These are phyloP conservation scores for Rhypophila decipiens DNA, from an alignment of 495 filamentous ascomycete species.

Conservation along the genomic window DNA sequence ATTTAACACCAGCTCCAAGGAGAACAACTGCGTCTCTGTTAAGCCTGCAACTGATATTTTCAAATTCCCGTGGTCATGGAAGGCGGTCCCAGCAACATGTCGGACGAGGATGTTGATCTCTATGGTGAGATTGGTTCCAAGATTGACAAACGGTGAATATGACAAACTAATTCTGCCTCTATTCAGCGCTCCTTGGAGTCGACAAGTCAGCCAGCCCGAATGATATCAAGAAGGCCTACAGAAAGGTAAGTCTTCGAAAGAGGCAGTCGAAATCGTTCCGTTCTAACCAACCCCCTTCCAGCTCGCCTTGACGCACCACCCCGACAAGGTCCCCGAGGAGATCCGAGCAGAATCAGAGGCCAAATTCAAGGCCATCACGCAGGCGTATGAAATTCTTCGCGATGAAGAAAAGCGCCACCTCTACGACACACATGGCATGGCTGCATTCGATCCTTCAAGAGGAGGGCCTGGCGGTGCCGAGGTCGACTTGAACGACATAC, in stretches of 20 bases:
- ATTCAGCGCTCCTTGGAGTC: constrained; percentile 68
- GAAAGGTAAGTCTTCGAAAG: constrained; percentile 58
- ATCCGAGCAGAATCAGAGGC: constrained; percentile 77
- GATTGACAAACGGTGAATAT: no score
- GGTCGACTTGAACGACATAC: constrained; percentile 81
- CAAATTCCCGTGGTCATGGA: constrained; percentile 27
- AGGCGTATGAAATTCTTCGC: constrained; percentile 95
- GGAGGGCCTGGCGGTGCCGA: constrained; percentile 61
- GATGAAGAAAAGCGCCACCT: constrained; percentile 88
- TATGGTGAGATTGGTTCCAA: constrained; percentile 47
- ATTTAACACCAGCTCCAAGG: no score
- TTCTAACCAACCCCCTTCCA: constrained; percentile 25
- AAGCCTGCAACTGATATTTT: no score
- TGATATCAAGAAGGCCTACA: constrained; percentile 95
- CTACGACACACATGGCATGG: constrained; percentile 93
- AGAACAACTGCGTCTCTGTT: no score
- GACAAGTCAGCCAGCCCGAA: constrained; percentile 61
- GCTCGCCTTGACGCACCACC: constrained; percentile 84
- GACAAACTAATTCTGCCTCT: background rate
- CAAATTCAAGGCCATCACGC: constrained; percentile 83
- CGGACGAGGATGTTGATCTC: constrained; percentile 53
- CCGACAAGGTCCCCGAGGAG: constrained; percentile 89
- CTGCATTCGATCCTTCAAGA: constrained; percentile 71
- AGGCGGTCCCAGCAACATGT: constrained; percentile 25
- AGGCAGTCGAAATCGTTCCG: background rate